These are phyloP conservation scores for Pleurotus giganteus DNA, from an alignment of 768 basidiomycete genomes.

Conservation along the genomic window DNA sequence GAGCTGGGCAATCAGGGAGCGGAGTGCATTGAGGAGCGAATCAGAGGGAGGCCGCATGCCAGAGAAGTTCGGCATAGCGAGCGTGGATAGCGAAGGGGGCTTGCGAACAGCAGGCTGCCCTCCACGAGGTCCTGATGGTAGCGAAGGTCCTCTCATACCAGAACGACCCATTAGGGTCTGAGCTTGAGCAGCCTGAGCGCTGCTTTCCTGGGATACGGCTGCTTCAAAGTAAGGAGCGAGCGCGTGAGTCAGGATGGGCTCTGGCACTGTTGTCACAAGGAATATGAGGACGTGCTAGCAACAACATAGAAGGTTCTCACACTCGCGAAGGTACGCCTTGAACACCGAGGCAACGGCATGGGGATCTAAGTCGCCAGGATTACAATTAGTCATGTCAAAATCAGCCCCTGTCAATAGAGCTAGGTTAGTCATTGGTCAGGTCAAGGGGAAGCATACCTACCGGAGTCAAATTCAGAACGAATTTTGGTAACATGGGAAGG, in stretches of 20 bases:
- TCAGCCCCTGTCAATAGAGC: constrained; percentile 74
- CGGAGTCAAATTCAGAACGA: constrained; percentile 79
- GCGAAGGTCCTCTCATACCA: constrained; percentile 20
- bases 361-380: constrained; percentile 88
- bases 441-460: constrained; percentile 27
- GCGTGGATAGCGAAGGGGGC: constrained; percentile 76
- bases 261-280: constrained; percentile 64
- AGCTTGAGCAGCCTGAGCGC: constrained; percentile 23
- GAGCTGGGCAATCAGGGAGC: constrained; percentile 61
- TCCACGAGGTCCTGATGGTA: constrained; percentile 36
- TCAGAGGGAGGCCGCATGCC: constrained; percentile 62
- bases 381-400: constrained; percentile 74
- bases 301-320: constrained; percentile 45
- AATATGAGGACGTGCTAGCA: constrained; percentile 3
- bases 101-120: constrained; percentile 53
- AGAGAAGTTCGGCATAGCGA: constrained; percentile 68
- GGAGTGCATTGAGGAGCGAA: constrained; percentile 54
- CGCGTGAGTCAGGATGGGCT: constrained; percentile 74
- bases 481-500: constrained; percentile 77
- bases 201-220: constrained; percentile 60
- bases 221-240: constrained; percentile 78
- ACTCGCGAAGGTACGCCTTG: constrained; percentile 89
- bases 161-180: constrained; percentile 6
- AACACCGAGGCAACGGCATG: constrained; percentile 93
- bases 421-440: background rate